phyloP scores from a whole-genome alignment of 371 early-diverging fungal species.

The Rhizomucor pusillus region DNA sequence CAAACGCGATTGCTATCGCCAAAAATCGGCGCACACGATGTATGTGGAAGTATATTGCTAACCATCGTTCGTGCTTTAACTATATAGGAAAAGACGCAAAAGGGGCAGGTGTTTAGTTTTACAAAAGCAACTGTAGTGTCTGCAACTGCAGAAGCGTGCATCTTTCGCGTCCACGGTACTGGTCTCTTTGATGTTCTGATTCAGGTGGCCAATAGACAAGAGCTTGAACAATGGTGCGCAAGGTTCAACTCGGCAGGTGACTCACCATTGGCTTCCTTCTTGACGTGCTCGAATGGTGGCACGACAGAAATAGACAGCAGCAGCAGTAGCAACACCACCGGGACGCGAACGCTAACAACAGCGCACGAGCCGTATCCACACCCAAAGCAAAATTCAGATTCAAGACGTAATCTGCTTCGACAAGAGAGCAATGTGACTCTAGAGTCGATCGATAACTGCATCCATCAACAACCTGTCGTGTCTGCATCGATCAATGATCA shows the following conservation, averaged over 20 bases:
- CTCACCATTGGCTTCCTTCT: neutral
- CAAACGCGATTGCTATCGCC: neutral
- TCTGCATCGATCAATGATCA: neutral
- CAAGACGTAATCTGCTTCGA: neutral
- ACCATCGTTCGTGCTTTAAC: slow-evolving; percentile 19
- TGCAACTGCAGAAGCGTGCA: slow-evolving; percentile 29
- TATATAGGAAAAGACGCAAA: slow-evolving; percentile 36
- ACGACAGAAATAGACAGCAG: neutral
- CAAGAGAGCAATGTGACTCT: slow-evolving; percentile 5
- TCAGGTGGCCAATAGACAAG: slow-evolving; percentile 47
- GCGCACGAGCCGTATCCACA: too few species aligned
- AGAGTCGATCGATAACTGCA: slow-evolving; percentile 7
- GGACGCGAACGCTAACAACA: too few species aligned
- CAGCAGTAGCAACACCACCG: too few species aligned
- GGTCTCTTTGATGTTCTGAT: slow-evolving; percentile 40
- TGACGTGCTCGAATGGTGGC: neutral
- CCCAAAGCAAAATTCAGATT: too few species aligned
- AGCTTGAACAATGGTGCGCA: slow-evolving; percentile 42
- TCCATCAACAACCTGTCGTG: slow-evolving; percentile 4
- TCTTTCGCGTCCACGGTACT: slow-evolving; percentile 42
- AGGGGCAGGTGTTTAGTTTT: slow-evolving; percentile 44
- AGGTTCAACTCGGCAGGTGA: slow-evolving; percentile 26
- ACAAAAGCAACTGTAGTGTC: slow-evolving; percentile 37
- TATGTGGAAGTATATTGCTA: neutral
- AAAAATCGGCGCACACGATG: neutral